phyloP scores from a whole-genome alignment of 176 grass and related monocot species.

The Canna indica region DNA sequence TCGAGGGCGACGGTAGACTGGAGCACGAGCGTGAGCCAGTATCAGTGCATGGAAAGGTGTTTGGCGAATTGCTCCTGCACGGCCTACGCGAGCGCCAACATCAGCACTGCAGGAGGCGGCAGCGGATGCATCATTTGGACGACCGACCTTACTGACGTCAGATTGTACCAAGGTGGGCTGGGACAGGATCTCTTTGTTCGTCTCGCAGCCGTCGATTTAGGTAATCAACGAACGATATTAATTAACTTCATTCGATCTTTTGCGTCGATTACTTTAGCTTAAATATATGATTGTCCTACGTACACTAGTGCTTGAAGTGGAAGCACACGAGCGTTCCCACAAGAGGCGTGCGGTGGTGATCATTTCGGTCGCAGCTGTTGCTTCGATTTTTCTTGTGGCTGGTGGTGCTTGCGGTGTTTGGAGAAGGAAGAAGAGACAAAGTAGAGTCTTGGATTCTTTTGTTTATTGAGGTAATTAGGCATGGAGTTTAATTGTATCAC shows the following conservation, averaged over 20 bases:
- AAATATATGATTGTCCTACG: too few relatives aligned
- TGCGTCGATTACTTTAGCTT: too few relatives aligned
- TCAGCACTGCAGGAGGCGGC: not conserved
- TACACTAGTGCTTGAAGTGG: too few relatives aligned
- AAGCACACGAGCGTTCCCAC: not conserved
- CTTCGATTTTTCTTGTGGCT: not conserved
- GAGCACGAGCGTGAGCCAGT: not conserved
- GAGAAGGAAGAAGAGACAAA: not conserved
- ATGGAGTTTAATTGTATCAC: too few relatives aligned
- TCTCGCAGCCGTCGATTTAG: not conserved
- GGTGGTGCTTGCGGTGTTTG: not conserved
- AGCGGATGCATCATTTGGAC: not conserved
- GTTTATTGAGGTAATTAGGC: too few relatives aligned
- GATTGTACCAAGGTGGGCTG: not conserved
- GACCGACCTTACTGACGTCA: not conserved
- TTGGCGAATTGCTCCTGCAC: not conserved
- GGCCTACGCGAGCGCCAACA: not conserved
- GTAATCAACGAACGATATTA: not conserved
- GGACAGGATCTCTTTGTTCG: slow-evolving; percentile 1
- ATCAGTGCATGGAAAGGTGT: not conserved
- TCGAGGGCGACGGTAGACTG: not conserved
- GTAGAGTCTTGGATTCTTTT: not conserved
- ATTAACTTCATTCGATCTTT: not conserved
- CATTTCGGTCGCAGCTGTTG: not conserved
- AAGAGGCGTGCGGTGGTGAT: not conserved